Base-by-base conservation (phyloP, 306 rosid species). In the Betula pendula region DNA sequence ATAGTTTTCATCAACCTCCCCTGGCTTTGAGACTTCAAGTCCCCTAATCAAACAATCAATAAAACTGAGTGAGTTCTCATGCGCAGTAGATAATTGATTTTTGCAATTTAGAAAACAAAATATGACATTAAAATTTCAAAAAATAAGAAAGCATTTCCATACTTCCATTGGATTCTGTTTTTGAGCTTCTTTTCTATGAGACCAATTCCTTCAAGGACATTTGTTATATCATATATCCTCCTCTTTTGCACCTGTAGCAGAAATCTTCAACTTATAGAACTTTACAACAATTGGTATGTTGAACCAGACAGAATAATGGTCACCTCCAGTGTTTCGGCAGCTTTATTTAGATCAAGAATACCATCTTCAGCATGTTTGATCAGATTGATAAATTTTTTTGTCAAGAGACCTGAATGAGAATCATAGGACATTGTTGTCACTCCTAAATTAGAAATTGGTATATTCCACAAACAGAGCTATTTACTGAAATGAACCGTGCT, bases 91-190 rank as follows among this genome's bases (percentile, higher is more conserved):
- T 50, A 72, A 58, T 72, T 59, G 29, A 60, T 63, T 63, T 79
- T 77, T 72, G 84, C 72, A 48, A 40, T 20, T 29, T 69, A 59
- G 4, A 73, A 42, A 68, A 79, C 53, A 81, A 70, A 50, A 68
- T 42, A 78, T 45, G 38, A 44, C 67, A 72, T 78, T 72, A 52
- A 72, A 75, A 8, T 35, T 17, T 19, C 13, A 5, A 44, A 68
- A 74, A 38, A 25, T n/a, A 40, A 4, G 66, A 69, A 82, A 79
- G 48, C 65, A n/a, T 69, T 82, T 43, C 71, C 97, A 60, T 89
- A 95, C 98, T 95, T 95, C 98, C 97, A 92, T 74, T 95, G 98
- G 83, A 95, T 95, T 88, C 97, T 89, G 79, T 95, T 95, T 85
- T 95, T 95, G 65, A 92, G 97, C 84, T 90, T 95, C 87, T 95